These are phyloP conservation scores for Candida gorgasii DNA, from an alignment of 805 yeast species.

Conservation along the genomic window DNA sequence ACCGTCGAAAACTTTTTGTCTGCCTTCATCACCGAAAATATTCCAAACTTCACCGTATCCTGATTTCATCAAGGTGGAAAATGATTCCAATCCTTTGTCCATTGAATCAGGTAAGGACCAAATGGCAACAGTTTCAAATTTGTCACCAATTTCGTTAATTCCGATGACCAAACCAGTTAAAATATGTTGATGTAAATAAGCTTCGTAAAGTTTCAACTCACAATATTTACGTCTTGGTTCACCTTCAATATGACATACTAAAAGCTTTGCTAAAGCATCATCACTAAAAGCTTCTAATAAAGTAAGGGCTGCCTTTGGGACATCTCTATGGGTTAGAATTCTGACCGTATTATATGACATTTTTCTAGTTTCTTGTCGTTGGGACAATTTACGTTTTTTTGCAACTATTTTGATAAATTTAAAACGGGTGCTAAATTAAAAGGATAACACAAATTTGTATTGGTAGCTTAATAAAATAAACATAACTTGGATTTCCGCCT, in stretches of 20 bases:
- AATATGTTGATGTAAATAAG: constrained; percentile 53
- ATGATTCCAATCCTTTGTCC: constrained; percentile 44
- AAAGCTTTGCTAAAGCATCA: constrained; percentile 36
- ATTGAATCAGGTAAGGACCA: constrained; percentile 52
- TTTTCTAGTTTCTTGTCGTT: background rate
- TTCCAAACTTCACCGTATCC: constrained; percentile 56
- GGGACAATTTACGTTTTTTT: background rate
- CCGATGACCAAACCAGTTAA: constrained; percentile 51
- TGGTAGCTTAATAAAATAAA: constrained; percentile 10
- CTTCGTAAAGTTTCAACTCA: constrained; percentile 48
- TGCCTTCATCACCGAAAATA: constrained; percentile 48
- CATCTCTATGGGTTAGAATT: constrained; percentile 22
- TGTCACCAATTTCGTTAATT: constrained; percentile 42
- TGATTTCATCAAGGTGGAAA: constrained; percentile 48
- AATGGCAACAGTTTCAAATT: constrained; percentile 55
- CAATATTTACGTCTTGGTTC: constrained; percentile 18
- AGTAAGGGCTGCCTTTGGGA: constrained; percentile 37
- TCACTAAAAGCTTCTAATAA: constrained; percentile 35
- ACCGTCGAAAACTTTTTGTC: constrained; percentile 49
- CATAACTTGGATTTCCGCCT: constrained; percentile 8
- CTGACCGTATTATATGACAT: constrained; percentile 9
- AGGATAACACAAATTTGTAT: constrained; percentile 11
- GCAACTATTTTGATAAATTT: background rate
- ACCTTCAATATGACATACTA: constrained; percentile 27
- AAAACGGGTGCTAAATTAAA: constrained; percentile 1